phyloP scores from a whole-genome alignment of 495 filamentous ascomycete species.

The Aspergillus panamensis region DNA sequence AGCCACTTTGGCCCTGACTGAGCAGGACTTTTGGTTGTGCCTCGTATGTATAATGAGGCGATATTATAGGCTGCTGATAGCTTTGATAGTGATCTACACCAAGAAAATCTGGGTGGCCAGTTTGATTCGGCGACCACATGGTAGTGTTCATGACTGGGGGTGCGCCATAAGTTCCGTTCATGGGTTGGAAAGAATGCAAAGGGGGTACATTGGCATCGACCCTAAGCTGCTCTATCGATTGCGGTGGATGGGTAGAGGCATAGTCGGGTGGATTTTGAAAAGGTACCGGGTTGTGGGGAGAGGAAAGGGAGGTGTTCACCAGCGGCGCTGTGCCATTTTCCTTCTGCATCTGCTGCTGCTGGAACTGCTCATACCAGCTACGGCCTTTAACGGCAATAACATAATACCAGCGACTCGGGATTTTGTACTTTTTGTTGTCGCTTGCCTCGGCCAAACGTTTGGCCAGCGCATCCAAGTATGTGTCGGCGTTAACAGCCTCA shows the following conservation, averaged over 20 bases:
- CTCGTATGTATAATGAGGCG: slow-evolving; percentile 30
- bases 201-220: slow-evolving; percentile 17
- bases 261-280: slow-evolving; percentile 15
- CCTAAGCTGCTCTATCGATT: slow-evolving; percentile 18
- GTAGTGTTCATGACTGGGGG: slow-evolving; percentile 1
- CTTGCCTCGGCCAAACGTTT: slow-evolving; percentile 39
- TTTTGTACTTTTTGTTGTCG: slow-evolving; percentile 35
- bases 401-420: slow-evolving; percentile 38
- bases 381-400: slow-evolving; percentile 36
- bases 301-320: not conserved
- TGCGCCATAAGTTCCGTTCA: slow-evolving; percentile 24
- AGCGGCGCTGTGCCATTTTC: slow-evolving; percentile 3
- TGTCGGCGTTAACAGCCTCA: slow-evolving; percentile 41
- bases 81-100: slow-evolving; percentile 12
- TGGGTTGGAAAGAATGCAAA: slow-evolving; percentile 24
- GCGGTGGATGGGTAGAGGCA: slow-evolving; percentile 7
- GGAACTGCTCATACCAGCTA: slow-evolving; percentile 37
- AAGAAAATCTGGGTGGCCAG: slow-evolving; percentile 2
- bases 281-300: slow-evolving; percentile 12
- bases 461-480: slow-evolving; percentile 43
- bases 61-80: slow-evolving; percentile 17
- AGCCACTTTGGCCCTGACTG: slow-evolving; percentile 11
- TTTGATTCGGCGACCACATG: slow-evolving; percentile 15
- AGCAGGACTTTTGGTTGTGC: slow-evolving; percentile 20
- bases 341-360: slow-evolving; percentile 23